A percentile compares a stretch with the other conserved stretches of the same genome.
These are phyloP conservation scores for Akanthomyces muscarius DNA, from an alignment of 2,329 filamentous ascomycete species.

Conservation along the genomic window DNA sequence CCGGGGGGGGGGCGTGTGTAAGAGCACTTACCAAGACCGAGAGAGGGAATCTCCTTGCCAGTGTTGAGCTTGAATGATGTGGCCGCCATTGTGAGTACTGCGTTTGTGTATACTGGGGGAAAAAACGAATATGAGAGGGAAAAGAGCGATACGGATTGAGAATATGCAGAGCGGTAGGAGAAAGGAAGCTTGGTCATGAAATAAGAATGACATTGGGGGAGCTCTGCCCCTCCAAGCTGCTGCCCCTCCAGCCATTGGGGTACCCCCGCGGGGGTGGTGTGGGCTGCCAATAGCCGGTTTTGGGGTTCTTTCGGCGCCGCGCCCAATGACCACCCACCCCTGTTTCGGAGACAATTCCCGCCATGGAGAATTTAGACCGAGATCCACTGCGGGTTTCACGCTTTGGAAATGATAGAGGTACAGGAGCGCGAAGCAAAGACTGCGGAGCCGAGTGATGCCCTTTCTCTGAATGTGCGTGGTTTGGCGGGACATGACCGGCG, in stretches of 20 bases:
- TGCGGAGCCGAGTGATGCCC: neutral
- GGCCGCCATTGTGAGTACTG: slow-evolving; percentile 43
- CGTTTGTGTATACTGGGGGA: neutral
- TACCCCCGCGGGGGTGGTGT: neutral
- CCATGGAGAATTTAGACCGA: slow-evolving; percentile 10
- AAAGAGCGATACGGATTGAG: neutral
- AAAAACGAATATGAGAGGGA: neutral
- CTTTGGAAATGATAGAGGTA: neutral
- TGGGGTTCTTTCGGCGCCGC: neutral
- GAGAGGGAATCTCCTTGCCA: slow-evolving; percentile 57
- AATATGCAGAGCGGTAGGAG: neutral
- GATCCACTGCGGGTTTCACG: neutral
- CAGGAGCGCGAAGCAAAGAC: too few species aligned
- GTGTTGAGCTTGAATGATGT: slow-evolving; percentile 62
- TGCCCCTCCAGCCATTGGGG: neutral
- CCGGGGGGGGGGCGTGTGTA: neutral
- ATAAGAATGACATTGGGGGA: neutral
- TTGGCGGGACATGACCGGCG: neutral
- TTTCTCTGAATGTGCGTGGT: neutral
- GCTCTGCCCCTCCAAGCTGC: neutral
- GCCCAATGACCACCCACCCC: neutral
- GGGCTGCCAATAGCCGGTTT: slow-evolving; percentile 1
- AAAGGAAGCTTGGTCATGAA: neutral
- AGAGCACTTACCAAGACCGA: slow-evolving; percentile 53
- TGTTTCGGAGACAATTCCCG: neutral